These are phyloP conservation scores for Eurotiales sp. DNA, from an alignment of 2,329 filamentous ascomycete species.

Conservation along the genomic window DNA sequence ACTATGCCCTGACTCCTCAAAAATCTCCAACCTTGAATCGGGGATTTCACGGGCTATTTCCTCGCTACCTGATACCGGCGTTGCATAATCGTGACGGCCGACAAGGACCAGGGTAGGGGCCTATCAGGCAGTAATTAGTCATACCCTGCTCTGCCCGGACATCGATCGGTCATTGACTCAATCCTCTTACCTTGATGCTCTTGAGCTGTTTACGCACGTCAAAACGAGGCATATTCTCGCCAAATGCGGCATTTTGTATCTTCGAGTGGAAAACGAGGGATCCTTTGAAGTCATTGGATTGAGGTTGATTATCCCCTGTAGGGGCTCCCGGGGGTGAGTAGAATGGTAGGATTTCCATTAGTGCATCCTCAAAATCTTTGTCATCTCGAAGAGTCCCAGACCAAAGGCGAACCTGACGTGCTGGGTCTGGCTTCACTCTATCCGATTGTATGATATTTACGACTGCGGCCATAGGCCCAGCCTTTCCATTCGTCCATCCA, in stretches of 20 bases:
- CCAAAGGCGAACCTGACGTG: constrained; percentile 4
- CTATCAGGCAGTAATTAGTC: background rate
- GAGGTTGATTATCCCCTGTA: background rate
- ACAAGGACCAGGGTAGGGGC: constrained; percentile 4
- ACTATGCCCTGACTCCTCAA: constrained; percentile 4
- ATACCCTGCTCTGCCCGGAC: too few species aligned
- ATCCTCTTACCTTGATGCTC: constrained; percentile 1
- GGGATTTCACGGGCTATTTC: constrained; percentile 1
- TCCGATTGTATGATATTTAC: background rate
- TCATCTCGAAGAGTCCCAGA: background rate
- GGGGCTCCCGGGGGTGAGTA: background rate
- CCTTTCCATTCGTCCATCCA: constrained; percentile 1
- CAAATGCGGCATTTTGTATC: constrained; percentile 4
- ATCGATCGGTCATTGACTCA: too few species aligned
- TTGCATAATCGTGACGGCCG: background rate
- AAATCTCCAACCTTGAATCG: constrained; percentile 1
- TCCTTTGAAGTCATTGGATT: constrained; percentile 3
- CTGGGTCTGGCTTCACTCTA: background rate
- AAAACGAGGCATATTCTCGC: constrained; percentile 2
- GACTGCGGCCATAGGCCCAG: background rate
- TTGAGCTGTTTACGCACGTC: background rate
- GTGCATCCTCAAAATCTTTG: background rate
- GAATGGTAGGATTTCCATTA: constrained; percentile 1
- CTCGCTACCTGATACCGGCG: constrained; percentile 2
- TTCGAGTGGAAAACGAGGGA: background rate